Base-by-base conservation (phyloP, 495 filamentous ascomycete genomes). In the Penicillium arizonense region DNA sequence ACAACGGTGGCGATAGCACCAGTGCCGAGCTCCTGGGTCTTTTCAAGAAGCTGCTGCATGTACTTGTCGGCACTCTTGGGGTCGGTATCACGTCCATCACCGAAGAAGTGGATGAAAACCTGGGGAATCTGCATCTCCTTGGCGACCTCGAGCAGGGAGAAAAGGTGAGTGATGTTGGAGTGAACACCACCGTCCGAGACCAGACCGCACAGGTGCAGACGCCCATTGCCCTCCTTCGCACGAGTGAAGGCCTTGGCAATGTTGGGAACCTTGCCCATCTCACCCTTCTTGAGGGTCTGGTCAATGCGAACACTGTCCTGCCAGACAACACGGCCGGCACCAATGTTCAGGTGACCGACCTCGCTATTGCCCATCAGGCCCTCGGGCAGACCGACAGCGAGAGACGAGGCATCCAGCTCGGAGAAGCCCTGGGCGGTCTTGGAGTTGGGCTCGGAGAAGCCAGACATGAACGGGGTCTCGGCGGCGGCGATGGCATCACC, bases 221-320 rank as follows among this genome's bases (percentile, higher is more conserved):
- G 87, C 41, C 95, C 94, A 67, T 88, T 97, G 55, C 86, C 86
- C 35, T 87, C 82, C 77, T 91, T 96, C 33, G 90, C 92, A n/a
- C 78, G 76, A 55, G 85, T 80, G 70, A 97, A 85, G 32, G 85
- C 82, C 51, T 88, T 83, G 65, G 80, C 82, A 59, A 98, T 85
- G 57, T 85, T 89, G 35, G 88, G 79, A 56, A 92, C 86, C 70
- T 88, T 82, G 65, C 81, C 79, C 61, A 98, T 63, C 66, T 95
- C 85, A 28, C 82, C 84, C 63, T 92, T 92, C 83, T 96, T 96
- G 73, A 97, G 84, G 14, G 88, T 88, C 75, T 88, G 87, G 73
- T 97, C 94, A 73, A 98, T 98, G 63, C 94, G 88, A 53, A 98
- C 94, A 53, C 95, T 96, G 77, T 98, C 94, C 72, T 98, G 94